Conservation (phyloP, 176 grass and related monocot genomes). For the Metroxylon sagu region DNA sequence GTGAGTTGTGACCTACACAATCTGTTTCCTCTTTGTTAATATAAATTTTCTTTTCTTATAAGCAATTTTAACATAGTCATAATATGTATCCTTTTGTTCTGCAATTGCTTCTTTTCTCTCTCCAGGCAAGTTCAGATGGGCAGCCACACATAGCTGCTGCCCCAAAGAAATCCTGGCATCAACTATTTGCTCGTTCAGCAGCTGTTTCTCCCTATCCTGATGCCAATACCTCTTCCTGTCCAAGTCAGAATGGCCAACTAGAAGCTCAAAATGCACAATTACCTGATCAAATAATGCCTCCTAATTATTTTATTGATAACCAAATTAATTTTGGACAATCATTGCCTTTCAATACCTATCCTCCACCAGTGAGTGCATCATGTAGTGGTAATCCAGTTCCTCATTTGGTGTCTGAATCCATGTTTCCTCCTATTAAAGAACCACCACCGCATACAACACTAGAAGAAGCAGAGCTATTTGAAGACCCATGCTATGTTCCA, state of each 20-base stretch:
- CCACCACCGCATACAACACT: constrained; percentile 21
- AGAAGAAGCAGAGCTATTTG: constrained; percentile 71
- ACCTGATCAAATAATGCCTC: constrained; percentile 20
- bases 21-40: background rate
- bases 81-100: constrained; percentile 13
- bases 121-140: constrained; percentile 58
- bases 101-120: constrained; percentile 23
- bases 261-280: constrained; percentile 32
- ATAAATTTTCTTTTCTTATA: constrained; percentile 1
- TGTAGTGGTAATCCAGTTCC: constrained; percentile 11
- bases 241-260: constrained; percentile 28
- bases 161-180: constrained; percentile 78
- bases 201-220: constrained; percentile 59
- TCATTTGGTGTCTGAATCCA: constrained; percentile 41
- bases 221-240: constrained; percentile 18
- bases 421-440: constrained; percentile 34
- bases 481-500: constrained; percentile 81
- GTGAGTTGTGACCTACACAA: constrained; percentile 33
- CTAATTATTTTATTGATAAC: constrained; percentile 36
- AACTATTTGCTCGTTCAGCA: constrained; percentile 58
- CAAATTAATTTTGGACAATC: constrained; percentile 27
- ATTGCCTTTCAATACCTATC: constrained; percentile 38
- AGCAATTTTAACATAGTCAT: constrained; percentile 11
- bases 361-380: constrained; percentile 24
- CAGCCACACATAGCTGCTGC: constrained; percentile 32